Evolutionary conservation across 345 rosid species (phyloP).

Genomic region (Trapa bicornis): DNA sequence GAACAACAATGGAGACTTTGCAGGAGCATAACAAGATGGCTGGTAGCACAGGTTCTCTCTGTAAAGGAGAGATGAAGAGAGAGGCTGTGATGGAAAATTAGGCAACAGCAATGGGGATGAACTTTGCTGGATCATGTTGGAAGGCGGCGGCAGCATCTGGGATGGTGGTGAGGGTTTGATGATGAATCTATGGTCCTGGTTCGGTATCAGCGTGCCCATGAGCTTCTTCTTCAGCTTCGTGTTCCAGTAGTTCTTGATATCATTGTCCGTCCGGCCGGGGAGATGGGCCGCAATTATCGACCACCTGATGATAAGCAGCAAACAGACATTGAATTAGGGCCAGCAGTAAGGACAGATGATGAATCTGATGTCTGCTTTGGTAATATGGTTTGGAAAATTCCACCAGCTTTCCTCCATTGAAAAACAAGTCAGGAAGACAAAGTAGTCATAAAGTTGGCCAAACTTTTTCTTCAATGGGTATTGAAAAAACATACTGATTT

Average conservation of each 20-base stretch:
- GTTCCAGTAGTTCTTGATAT: conserved; percentile 18
- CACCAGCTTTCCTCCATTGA: neutral
- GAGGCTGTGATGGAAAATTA: neutral
- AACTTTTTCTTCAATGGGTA: neutral
- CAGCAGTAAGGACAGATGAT: neutral
- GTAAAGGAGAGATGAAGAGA: neutral
- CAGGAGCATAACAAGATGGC: neutral
- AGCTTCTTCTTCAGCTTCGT: conserved; percentile 18
- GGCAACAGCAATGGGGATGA: neutral
- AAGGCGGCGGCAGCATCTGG: neutral
- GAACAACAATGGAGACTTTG: conserved; percentile 5
- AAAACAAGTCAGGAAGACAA: neutral
- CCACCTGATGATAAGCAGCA: conserved; percentile 7
- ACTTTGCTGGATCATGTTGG: neutral
- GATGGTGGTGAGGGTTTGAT: neutral
- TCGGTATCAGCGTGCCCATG: conserved; percentile 9
- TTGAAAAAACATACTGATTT: neutral
- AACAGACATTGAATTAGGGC: neutral
- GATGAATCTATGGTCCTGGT: conserved; percentile 6
- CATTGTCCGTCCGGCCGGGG: conserved; percentile 15
- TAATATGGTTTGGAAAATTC: neutral
- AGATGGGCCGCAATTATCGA: conserved; percentile 17
- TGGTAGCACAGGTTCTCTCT: conserved; percentile 1
- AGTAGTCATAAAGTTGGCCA: neutral
- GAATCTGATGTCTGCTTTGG: neutral